Evolutionary conservation across 2,329 filamentous ascomycete genomes (phyloP), one percentile per base, ranked within the genome.

Genomic region (Gaeumannomyces sp.): DNA sequence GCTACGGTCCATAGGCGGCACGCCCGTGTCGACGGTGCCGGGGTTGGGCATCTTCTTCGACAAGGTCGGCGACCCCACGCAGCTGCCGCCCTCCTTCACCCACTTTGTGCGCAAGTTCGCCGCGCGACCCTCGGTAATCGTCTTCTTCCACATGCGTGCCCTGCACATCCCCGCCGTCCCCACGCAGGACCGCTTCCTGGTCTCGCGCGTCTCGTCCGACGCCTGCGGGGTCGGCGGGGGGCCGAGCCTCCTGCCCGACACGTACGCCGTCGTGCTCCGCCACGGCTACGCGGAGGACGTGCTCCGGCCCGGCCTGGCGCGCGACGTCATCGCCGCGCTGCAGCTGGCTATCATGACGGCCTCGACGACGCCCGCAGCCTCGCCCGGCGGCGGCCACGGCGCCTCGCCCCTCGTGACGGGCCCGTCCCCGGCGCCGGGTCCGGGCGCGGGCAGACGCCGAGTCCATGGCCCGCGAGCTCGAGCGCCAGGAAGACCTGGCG

Each of bases 21-120:
- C 78, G 3, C 68, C 73, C 19, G 69, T 81, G 11, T 81, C 79
- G 33, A 77, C 76, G 0, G 83, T 85, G 63, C 80, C 79, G 65
- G 90, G 81, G 33, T 81, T 85, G 8, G 90, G 88, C 1, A 86
- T 93, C 64, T 93, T 91, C 78, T 92, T 93, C 73, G 90, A 93
- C 76, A 93, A 93, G 75, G 81, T 85, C 1, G 89, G 90, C 59
- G 82, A 85, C 53, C 82, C 83, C 6, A 85, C 84, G 0, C 65
- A 70, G 35, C 70, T 71, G 33, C 89, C 88, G 1, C 83, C 82
- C 10, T 87, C 89, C 13, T 92, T 91, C 73, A 84, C 86, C 4
- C 88, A 93, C 63, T 93, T 92, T 71, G 79, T 91, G 13, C 83
- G 81, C 62, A 92, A 92, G 72, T 88, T 93, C 67, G 83, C 84